Evolutionary conservation across 257 asterid species (phyloP).

Genomic region (Plantago elongata): DNA sequence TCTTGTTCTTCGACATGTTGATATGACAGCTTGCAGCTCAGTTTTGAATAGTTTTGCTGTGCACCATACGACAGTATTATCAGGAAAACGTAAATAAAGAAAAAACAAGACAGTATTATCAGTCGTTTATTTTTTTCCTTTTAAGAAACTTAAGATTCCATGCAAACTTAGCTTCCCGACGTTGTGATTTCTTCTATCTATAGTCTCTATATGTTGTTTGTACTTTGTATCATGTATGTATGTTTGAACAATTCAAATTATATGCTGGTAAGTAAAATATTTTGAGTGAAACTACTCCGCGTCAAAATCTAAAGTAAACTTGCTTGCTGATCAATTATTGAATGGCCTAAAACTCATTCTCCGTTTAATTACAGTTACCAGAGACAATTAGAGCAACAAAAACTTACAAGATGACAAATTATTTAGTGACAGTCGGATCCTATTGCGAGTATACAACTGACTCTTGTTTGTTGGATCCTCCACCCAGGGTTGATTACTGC

Average conservation of each 20-base stretch:
- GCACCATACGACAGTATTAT: constrained; percentile 16
- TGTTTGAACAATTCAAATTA: constrained; percentile 1
- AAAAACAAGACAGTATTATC: background rate
- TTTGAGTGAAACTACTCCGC: background rate
- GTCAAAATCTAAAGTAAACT: background rate
- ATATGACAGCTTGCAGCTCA: constrained; percentile 66
- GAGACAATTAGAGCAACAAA: constrained; percentile 12
- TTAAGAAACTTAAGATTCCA: too few relatives aligned
- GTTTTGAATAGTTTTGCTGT: constrained; percentile 54
- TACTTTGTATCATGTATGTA: background rate
- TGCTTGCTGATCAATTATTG: constrained; percentile 1
- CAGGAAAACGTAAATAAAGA: constrained; percentile 13
- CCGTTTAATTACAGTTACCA: background rate
- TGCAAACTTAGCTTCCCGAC: too few relatives aligned
- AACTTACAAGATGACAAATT: constrained; percentile 55
- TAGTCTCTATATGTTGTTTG: background rate
- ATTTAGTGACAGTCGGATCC: constrained; percentile 70
- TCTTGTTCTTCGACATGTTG: constrained; percentile 71
- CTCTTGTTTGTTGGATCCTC: constrained; percentile 92
- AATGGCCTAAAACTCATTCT: constrained; percentile 8
- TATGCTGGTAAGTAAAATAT: constrained; percentile 3
- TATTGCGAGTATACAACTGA: constrained; percentile 68
- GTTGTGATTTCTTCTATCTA: too few relatives aligned
- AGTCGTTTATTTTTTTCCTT: too few relatives aligned
- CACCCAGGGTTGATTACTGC: constrained; percentile 71